Evolutionary conservation across 768 basidiomycete genomes (phyloP), one percentile per base, ranked within the genome.

Genomic region (Ephemerocybe angulata): DNA sequence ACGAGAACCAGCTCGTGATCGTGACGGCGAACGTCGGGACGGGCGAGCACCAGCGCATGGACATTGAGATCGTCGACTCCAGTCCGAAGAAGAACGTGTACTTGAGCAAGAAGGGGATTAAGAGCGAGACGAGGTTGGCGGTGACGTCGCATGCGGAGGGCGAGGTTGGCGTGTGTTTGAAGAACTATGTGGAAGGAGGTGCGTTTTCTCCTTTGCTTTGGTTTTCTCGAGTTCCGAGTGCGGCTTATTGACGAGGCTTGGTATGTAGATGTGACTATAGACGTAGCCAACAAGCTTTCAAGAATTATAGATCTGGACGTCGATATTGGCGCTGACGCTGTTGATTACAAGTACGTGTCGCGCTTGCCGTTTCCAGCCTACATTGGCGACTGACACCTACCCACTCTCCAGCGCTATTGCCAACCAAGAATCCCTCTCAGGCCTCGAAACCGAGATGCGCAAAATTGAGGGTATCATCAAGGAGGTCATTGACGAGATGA

Each of bases 271-370:
- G 69, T 80, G 19, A 71, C 76, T 22, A 64, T 67, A 43, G 76
- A 78, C 24, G 72, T 85, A 50, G 75, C 74, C 2, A 64, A 70
- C 29, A 79, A 80, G 53, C 73, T 83, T 60, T 70, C 76, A 37
- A 81, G 93, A 15, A 81, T 89, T 37, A 71, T 99, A 57, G 96
- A 99, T 76, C 74, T 98, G 55, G 97, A 99, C 65, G 83, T 98
- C 33, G 97, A 99, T 65, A 95, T 99, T 68, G 97, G 97, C 30
- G 95, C 96, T 12, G 96, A 98, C 64, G 97, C 97, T 1, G 88
- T 98, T 33, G 97, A 99, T 73, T 98, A 98, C 81, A 98, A 99
- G 94, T 96, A 65, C 59, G 88, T 75, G 10, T 33, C n/a, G n/a
- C n/a, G n/a, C n/a, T n/a, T n/a, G n/a, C n/a, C 38, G 50, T 5